Base-by-base conservation (phyloP, 2,329 filamentous ascomycete genomes). In the Ascochyta fabae region DNA sequence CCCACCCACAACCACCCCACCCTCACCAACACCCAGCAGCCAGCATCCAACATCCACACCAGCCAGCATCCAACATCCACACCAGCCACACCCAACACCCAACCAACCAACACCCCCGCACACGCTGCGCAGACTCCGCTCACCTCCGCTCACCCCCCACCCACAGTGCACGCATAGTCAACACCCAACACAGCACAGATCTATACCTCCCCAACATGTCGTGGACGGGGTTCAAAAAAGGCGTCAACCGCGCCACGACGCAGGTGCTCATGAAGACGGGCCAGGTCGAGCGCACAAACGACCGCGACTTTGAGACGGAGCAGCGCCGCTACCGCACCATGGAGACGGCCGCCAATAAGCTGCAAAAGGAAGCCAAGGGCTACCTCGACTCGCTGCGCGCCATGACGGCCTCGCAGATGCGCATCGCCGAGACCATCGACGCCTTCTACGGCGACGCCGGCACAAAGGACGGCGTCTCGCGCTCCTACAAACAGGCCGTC, bases 251-350 rank as follows among this genome's bases (percentile, higher is more conserved):
- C 81, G 94, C 94, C 71, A 97, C 94, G 79, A 99, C 96, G 80
- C 93, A 97, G 88, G 94, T 98, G 61, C 97, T 99, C 92, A 98
- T 99, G 94, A 99, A 99, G 85, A 96, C 66, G 87, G 91, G 95
- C 58, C 95, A 98, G 81, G 96, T 99, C 69, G 95, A 99, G 80
- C 94, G 95, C 81, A 99, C 95, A 24, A 97, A 94, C 77, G 95
- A 99, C 80, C 91, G 96, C 66, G 95, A 98, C 77, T 99, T 98
- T 78, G 95, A 98, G 79, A 94, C 98, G 48, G 96, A 99, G 78
- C 92, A 96, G 78, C 88, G 94, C 75, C 92, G 95, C 64, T 99
- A 96, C 81, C 89, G 92, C 66, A 97, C 94, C 4, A 97, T 99
- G 92, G 95, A 99, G 78, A 88, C 93, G 6, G 95, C 96, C 15